Conservation (phyloP, 495 filamentous ascomycete genomes). For the Monascus purpureus region DNA sequence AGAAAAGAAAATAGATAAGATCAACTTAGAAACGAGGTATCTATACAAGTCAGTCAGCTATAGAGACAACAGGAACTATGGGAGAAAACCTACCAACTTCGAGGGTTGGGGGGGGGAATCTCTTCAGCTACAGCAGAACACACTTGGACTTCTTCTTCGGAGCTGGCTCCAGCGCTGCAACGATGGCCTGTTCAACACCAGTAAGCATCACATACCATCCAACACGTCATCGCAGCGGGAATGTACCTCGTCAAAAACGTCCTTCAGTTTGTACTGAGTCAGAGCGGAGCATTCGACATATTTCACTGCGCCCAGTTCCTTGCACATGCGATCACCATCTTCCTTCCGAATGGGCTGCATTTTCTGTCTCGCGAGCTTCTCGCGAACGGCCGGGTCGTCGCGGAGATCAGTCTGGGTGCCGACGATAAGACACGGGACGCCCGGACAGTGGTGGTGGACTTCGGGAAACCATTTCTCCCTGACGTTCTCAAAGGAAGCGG, state of each 20-base stretch:
- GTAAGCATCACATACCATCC: conserved; percentile 6
- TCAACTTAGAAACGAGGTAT: no score
- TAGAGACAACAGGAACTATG: no score
- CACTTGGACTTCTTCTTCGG: conserved; percentile 48
- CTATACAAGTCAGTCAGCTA: no score
- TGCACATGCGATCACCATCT: conserved; percentile 91
- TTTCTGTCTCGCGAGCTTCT: conserved; percentile 89
- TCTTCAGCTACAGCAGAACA: conserved; percentile 29
- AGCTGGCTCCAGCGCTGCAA: conserved; percentile 79
- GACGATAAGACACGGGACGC: conserved; percentile 94
- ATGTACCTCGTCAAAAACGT: conserved; percentile 96
- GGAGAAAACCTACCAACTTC: no score
- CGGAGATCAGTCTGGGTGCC: conserved; percentile 95
- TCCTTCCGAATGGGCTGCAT: conserved; percentile 85
- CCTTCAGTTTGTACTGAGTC: conserved; percentile 97
- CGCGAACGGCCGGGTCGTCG: conserved; percentile 74
- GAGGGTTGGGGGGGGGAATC: no score
- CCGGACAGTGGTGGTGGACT: conserved; percentile 95
- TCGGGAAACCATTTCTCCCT: conserved; percentile 99
- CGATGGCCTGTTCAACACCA: conserved; percentile 55
- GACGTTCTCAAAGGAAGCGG: conserved; percentile 98
- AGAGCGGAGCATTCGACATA: conserved; percentile 97
- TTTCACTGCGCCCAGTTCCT: conserved; percentile 89
- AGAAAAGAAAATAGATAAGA: conserved; percentile 14
- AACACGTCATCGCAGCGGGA: neutral